phyloP scores from a whole-genome alignment of 805 yeast species.

The Sungouiella thailandica region DNA sequence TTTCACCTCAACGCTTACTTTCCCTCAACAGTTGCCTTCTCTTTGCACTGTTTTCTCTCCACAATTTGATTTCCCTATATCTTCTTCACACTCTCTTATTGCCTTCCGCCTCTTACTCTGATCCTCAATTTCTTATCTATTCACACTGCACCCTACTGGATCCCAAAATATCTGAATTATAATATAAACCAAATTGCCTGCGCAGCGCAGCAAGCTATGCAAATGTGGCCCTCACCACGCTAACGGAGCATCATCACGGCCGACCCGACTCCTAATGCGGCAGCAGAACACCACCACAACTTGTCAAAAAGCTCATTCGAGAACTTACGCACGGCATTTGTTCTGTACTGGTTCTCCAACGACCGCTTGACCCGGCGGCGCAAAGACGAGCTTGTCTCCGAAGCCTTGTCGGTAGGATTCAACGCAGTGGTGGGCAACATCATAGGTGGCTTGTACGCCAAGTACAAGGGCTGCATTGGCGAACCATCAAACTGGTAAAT shows the following conservation, averaged over 20 bases:
- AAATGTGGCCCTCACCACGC: too few species aligned
- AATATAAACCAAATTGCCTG: too few species aligned
- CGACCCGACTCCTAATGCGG: slow-evolving; percentile 37
- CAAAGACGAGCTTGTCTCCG: slow-evolving; percentile 29
- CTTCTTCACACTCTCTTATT: too few species aligned
- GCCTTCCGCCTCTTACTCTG: too few species aligned
- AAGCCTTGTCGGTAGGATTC: slow-evolving; percentile 66
- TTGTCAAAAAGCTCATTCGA: slow-evolving; percentile 31
- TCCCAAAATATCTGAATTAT: too few species aligned
- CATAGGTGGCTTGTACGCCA: slow-evolving; percentile 90
- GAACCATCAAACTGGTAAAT: slow-evolving; percentile 76
- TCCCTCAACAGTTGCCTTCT: too few species aligned
- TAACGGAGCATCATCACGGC: slow-evolving; percentile 25
- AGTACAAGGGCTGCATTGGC: slow-evolving; percentile 78
- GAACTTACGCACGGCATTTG: slow-evolving; percentile 59
- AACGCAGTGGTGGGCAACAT: slow-evolving; percentile 92
- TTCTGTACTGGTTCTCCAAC: slow-evolving; percentile 73
- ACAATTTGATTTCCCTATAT: too few species aligned
- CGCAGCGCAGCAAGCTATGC: too few species aligned
- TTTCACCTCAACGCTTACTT: too few species aligned
- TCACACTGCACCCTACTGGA: too few species aligned
- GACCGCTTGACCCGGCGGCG: slow-evolving; percentile 58
- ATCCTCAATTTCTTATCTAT: too few species aligned
- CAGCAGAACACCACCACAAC: slow-evolving; percentile 57
- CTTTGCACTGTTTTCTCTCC: too few species aligned